phyloP scores from a whole-genome alignment of 1,139 yeast species.

The Hemisphaericaspora subhashii region DNA sequence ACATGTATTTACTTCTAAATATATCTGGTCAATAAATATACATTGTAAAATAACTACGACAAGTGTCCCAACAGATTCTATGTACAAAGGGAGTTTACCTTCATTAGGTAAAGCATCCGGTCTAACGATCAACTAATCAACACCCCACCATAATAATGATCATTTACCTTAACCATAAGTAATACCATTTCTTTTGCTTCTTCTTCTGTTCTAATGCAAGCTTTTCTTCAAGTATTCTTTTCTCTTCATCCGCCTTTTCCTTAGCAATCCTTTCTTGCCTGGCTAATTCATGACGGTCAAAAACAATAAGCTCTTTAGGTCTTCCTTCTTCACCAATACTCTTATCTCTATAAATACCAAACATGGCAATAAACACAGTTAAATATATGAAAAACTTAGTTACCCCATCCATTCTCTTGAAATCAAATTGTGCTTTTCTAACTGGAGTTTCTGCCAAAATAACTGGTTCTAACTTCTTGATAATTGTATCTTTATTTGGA shows the following conservation, averaged over 20 bases:
- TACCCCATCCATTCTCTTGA: conserved; percentile 54
- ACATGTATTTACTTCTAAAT: background rate
- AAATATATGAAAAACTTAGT: conserved; percentile 52
- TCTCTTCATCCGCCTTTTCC: conserved; percentile 16
- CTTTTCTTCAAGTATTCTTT: conserved; percentile 12
- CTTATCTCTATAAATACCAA: conserved; percentile 52
- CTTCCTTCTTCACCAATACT: conserved; percentile 49
- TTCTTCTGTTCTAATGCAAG: conserved; percentile 7
- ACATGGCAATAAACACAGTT: conserved; percentile 39
- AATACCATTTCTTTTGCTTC: conserved; percentile 25
- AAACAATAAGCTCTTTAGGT: conserved; percentile 41
- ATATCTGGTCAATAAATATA: background rate
- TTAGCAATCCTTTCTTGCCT: conserved; percentile 22
- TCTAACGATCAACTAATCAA: too few species aligned
- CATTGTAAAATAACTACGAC: background rate
- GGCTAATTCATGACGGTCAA: conserved; percentile 37
- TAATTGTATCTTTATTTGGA: conserved; percentile 25
- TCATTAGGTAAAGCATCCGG: too few species aligned
- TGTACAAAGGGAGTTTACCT: background rate
- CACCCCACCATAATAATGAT: too few species aligned
- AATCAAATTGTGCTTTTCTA: conserved; percentile 49
- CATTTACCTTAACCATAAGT: conserved; percentile 24
- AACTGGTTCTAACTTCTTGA: conserved; percentile 38
- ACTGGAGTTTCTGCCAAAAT: conserved; percentile 46
- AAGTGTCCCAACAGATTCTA: background rate